Evolutionary conservation across 2,329 filamentous ascomycete species (phyloP), one percentile per base, ranked within the genome.

Genomic region (Endoconidiophora laricicola): DNA sequence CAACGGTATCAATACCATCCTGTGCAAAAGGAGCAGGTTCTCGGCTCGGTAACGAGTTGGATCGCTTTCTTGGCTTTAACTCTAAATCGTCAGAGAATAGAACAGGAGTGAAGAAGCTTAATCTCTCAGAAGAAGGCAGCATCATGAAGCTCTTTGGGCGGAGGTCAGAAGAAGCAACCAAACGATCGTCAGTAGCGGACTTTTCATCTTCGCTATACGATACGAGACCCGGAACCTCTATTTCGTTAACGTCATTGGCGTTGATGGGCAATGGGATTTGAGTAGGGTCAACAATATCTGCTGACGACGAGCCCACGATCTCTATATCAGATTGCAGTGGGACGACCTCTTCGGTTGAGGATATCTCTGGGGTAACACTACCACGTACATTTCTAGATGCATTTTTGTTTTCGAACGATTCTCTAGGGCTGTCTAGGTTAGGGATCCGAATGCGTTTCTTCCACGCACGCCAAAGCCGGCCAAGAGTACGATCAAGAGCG

Each of bases 391-490:
- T 40, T 5, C 38, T 12, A 33, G 9, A 18, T 52, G 63, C 52
- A 54, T 66, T 61, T 22, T 33, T 44, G 22, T 58, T 57, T n/a
- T 57, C 61, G 20, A 65, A 57, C 1, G 71, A 70, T 44, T 69
- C 69, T 43, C 68, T 65, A 36, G 69, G 63, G 45, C 68, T 61
- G 38, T 72, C 69, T 33, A 67, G 64, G 33, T 61, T 62, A 0
- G 77, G 75, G 5, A 73, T 72, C 52, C 85, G 76, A 57, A 84
- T 73, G 55, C 83, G 78, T 67, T 94, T 94, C 66, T 91, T 86
- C 91, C 91, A 98, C 23, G 85, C 83, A 58, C 91, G 78, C 91
- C 91, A 98, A 41, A 96, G 70, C 45, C 88, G 74, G 18, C 91
- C 91, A 1, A 98, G 69, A 2, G 86, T 88, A 52, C 87, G 76